Percentiles rank a stretch among this genome's conserved stretches.
Evolutionary conservation across 768 basidiomycete species (phyloP).

Genomic region (Naganishia friedmannii): DNA sequence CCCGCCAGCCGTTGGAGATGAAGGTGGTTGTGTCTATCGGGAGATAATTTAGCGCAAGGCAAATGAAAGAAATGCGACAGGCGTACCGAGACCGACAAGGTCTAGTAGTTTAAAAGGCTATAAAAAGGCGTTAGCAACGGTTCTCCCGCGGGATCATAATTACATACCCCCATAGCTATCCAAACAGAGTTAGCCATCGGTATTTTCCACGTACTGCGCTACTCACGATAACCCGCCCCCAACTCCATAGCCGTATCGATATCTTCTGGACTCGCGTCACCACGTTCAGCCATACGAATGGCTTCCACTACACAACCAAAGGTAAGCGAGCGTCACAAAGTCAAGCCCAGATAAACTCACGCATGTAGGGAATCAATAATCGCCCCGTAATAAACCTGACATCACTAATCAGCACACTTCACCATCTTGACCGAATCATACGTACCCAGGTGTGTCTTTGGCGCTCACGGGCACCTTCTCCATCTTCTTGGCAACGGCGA

Average conservation of each 20-base stretch:
- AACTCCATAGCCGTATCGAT: conserved; percentile 57
- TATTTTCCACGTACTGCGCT: conserved; percentile 7
- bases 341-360: conserved; percentile 35
- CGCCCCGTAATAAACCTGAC: conserved; percentile 55
- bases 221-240: conserved; percentile 55
- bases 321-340: not conserved
- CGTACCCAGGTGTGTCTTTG: conserved; percentile 55
- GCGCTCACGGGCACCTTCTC: conserved; percentile 54
- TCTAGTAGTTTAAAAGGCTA: conserved; percentile 53
- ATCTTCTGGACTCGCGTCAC: conserved; percentile 54
- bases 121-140: not conserved
- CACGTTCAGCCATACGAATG: conserved; percentile 55
- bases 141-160: not conserved
- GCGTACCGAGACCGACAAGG: conserved; percentile 51
- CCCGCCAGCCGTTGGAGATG: conserved; percentile 54
- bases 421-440: not conserved
- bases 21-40: conserved; percentile 49
- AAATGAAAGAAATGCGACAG: not conserved
- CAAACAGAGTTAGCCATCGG: not conserved
- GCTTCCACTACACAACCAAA: conserved; percentile 49
- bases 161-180: conserved; percentile 50
- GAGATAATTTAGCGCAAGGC: not conserved
- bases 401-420: not conserved
- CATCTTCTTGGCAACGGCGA: conserved; percentile 51
- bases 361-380: conserved; percentile 55